Conservation (phyloP, 2,329 filamentous ascomycete species). For the Coleophoma eucalyptorum region DNA sequence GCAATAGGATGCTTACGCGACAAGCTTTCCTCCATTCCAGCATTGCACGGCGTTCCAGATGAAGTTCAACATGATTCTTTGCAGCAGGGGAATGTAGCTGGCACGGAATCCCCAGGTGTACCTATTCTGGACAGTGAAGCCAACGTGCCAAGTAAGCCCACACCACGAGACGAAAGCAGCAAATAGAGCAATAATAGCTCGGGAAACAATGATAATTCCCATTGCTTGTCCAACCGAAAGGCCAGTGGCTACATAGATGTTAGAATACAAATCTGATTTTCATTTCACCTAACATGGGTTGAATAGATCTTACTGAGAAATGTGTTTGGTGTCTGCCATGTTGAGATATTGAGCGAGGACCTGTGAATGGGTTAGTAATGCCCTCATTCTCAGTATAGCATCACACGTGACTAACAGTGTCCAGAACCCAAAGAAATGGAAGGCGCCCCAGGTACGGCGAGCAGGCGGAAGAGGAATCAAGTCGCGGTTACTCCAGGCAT, state of each 20-base stretch:
- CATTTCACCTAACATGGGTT: background rate
- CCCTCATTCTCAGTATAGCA: no score
- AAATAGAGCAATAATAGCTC: slow-evolving; percentile 37
- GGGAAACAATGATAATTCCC: slow-evolving; percentile 40
- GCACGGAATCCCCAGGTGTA: slow-evolving; percentile 45
- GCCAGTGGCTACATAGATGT: slow-evolving; percentile 27
- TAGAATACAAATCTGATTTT: background rate
- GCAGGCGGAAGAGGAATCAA: slow-evolving; percentile 32
- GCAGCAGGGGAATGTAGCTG: slow-evolving; percentile 42
- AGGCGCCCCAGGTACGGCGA: slow-evolving; percentile 35
- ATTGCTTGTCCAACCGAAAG: slow-evolving; percentile 44
- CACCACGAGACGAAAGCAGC: slow-evolving; percentile 41
- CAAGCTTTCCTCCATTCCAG: slow-evolving; percentile 10
- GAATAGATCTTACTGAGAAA: slow-evolving; percentile 30
- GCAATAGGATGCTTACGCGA: background rate
- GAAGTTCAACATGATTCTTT: slow-evolving; percentile 44
- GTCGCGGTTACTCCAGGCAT: slow-evolving; percentile 35
- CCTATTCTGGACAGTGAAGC: slow-evolving; percentile 45
- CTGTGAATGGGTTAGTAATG: background rate
- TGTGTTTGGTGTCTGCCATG: slow-evolving; percentile 43
- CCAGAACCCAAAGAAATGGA: slow-evolving; percentile 35
- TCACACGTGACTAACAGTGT: background rate
- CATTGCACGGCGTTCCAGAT: slow-evolving; percentile 46
- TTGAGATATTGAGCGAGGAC: slow-evolving; percentile 32
- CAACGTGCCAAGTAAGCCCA: slow-evolving; percentile 45